Base-by-base conservation (phyloP, 169 alveolate genomes). In the Plasmodium vivax region DNA sequence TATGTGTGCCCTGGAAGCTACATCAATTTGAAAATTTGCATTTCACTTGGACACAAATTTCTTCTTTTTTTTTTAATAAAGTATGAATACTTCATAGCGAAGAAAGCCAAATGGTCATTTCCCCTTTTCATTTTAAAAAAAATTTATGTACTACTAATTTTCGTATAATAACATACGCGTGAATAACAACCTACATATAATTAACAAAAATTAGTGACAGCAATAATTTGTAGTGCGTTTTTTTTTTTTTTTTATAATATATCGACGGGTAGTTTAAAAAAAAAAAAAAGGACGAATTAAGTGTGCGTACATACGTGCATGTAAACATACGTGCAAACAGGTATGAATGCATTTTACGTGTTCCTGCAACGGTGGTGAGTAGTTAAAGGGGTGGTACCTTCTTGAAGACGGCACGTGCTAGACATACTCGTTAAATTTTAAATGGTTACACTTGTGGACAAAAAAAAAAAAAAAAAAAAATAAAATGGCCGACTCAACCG, bases 31-130 rank as follows among this genome's bases (percentile, higher is more conserved):
- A 68, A 68, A 68, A 68, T 79, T 79, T 79, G 38, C 84, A 47
- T 82, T 82, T 82, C 72, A 56, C 45, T 68, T 41, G 34, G 34
- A 32, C 68, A 51, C 47, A 41, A 58, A 68, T 23, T 84, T 84
- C 47, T 51, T 68, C 51, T 41, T 84, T 84, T 84, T 84, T 43
- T 51, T 84, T 84, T 27, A 71, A 71, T 84, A 71, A 47, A 41
- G 41, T 68, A 16, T 84, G 41, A 41, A 71, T 41, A 45, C 54
- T 84, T 43, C 51, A 38, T 51, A 83, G 45, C 36, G 71, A 71
- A 43, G 47, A 12, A 36, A 68, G 8, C 72, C 34, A 32, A 82
- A 82, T 27, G 71, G 47, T 36, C 38, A 75, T 12, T 75, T 75
- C 56, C 56, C 36, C 71, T 43, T 43, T 80, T 80, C 58, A 41